Evolutionary conservation across 768 basidiomycete species (phyloP), one percentile per base, ranked within the genome.

Genomic region (Rhodotorula babjevae): DNA sequence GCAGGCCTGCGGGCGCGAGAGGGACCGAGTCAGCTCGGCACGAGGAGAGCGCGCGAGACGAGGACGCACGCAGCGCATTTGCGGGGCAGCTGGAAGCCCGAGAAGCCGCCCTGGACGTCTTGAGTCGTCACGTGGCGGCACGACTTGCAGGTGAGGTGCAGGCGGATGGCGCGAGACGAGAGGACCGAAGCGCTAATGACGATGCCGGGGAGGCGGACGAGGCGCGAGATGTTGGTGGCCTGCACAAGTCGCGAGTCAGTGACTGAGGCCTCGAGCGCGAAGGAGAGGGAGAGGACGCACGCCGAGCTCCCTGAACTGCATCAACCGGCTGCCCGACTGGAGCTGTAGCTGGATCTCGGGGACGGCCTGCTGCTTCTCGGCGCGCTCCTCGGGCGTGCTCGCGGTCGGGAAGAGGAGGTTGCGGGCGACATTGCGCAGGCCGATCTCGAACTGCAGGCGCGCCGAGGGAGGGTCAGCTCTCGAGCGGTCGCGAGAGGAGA

Each of bases 171-270:
- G 57, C 95, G 88, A 3, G 95, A 91, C 0, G 93, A 91, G 31
- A 98, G 86, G 27, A 93, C 89, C 18, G 93, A 95, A 0, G 96
- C 92, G 46, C 94, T 94, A 80, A 98, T 97, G 80, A 98, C 93
- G 78, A 99, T 99, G 46, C 96, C 96, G 3, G 96, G 96, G 56
- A 97, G 87, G 70, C 96, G 90, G 50, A 99, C 94, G 56, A 99
- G 88, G 79, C 91, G 93, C 79, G 93, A 94, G 85, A 98, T 90
- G 31, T 90, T 93, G 77, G 93, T 87, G 18, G 96, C 84, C 84
- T 84, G 73, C 8, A 47, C 14, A 5, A 25, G 19, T 40, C 5
- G 3, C 31, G 57, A 33, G 40, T 58, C 33, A 68, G 67, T 56
- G 42, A 9, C 21, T 19, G 10, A 18, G 1, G 25, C 25, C 11